Conservation (phyloP, 139 green algal species). For the Micractinium conductrix region DNA sequence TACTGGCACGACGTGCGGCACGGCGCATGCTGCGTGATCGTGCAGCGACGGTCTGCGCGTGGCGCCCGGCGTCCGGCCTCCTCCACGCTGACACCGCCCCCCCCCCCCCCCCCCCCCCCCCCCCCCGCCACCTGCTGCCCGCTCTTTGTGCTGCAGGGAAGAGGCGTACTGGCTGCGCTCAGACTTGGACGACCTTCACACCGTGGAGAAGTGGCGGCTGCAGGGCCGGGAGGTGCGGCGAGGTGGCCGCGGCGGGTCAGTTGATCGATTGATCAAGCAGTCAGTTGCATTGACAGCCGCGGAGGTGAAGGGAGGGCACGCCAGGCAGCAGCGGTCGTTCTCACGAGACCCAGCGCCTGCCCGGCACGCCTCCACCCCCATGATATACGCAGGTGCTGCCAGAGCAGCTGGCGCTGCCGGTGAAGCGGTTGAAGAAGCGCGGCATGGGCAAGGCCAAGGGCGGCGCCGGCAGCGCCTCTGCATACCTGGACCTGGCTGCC, state of each 20-base stretch:
- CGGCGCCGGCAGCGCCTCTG: background rate
- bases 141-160: conserved; percentile 30
- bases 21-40: too few species aligned
- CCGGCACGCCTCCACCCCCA: too few species aligned
- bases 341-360: too few species aligned
- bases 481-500: too few species aligned
- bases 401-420: conserved; percentile 62
- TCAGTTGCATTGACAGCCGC: too few species aligned
- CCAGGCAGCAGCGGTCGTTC: too few species aligned
- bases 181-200: conserved; percentile 77
- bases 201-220: conserved; percentile 64
- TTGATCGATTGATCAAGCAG: too few species aligned
- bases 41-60: background rate
- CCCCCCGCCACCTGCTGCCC: too few species aligned
- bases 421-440: conserved; percentile 70
- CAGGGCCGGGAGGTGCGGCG: conserved; percentile 67
- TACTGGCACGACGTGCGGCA: background rate
- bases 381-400: conserved; percentile 29
- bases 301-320: too few species aligned
- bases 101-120: too few species aligned
- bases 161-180: conserved; percentile 76
- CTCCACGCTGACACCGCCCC: too few species aligned
- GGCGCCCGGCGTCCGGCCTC: background rate
- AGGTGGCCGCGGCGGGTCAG: too few species aligned
- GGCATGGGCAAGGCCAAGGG: background rate